Conservation (phyloP, 768 basidiomycete genomes). For the Suillus bovinus region DNA sequence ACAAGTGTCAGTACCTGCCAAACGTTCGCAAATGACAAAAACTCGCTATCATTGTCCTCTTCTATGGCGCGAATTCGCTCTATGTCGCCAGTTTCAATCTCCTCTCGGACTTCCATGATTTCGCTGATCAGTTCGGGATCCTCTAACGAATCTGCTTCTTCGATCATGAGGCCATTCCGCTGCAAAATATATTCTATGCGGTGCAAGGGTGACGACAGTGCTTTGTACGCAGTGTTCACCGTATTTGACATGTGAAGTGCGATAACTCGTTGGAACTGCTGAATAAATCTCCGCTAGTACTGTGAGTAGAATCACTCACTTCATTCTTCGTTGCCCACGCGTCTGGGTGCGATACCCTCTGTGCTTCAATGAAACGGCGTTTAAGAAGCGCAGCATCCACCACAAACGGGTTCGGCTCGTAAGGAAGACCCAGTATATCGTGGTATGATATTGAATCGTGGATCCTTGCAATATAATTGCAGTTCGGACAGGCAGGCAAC, state of each 20-base stretch:
- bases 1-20: conserved; percentile 1
- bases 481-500: conserved; percentile 75
- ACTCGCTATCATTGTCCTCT: conserved; percentile 56
- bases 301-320: conserved; percentile 36
- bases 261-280: conserved; percentile 23
- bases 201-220: conserved; percentile 67
- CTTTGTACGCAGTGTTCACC: conserved; percentile 82
- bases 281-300: not conserved
- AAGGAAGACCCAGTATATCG: conserved; percentile 65
- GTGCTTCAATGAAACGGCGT: conserved; percentile 66
- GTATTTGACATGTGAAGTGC: conserved; percentile 56
- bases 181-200: conserved; percentile 83
- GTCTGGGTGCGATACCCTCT: conserved; percentile 84
- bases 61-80: conserved; percentile 52
- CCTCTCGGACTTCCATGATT: conserved; percentile 79
- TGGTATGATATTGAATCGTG: conserved; percentile 59
- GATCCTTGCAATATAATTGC: conserved; percentile 64
- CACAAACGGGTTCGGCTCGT: conserved; percentile 66
- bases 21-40: not conserved
- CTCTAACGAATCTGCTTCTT: conserved; percentile 71
- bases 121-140: conserved; percentile 72
- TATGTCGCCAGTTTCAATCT: conserved; percentile 60
- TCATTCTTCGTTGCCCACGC: conserved; percentile 70
- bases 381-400: conserved; percentile 64
- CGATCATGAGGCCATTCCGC: conserved; percentile 54